A percentile compares a stretch with the other conserved stretches of the same genome.
These are phyloP conservation scores for Samsoniella hepiali DNA, from an alignment of 2,329 filamentous ascomycete species.

Conservation along the genomic window DNA sequence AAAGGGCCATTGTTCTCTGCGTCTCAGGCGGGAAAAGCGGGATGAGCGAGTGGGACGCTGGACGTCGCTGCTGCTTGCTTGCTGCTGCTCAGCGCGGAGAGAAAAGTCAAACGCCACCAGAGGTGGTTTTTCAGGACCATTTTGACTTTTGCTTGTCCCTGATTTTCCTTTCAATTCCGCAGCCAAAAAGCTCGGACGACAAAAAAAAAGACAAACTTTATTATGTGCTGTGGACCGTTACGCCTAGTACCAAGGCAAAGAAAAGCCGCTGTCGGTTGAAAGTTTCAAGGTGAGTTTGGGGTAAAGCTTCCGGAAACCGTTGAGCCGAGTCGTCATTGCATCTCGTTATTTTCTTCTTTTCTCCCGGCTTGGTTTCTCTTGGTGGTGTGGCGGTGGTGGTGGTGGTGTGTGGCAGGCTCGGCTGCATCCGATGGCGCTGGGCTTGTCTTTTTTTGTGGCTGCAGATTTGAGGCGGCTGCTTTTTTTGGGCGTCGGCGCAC, in stretches of 20 bases:
- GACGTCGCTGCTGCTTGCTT: neutral
- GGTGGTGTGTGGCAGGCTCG: neutral
- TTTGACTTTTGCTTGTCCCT: slow-evolving; percentile 2
- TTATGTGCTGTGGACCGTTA: neutral
- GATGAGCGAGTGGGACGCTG: neutral
- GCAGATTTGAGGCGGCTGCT: neutral
- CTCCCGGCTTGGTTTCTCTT: no score
- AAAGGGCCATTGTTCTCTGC: neutral
- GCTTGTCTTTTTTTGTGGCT: neutral
- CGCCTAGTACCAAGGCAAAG: no score
- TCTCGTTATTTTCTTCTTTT: neutral
- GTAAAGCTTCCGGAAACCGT: neutral
- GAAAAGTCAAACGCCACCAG: slow-evolving; percentile 9
- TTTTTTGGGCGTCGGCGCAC: no score
- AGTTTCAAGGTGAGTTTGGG: neutral
- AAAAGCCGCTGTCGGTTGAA: neutral
- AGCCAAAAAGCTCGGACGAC: slow-evolving; percentile 1
- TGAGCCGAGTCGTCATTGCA: neutral
- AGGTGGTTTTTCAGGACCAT: neutral
- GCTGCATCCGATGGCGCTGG: neutral
- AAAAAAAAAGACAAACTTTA: neutral
- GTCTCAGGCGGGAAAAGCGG: slow-evolving; percentile 1
- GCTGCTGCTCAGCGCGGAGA: slow-evolving; percentile 7
- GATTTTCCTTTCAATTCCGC: neutral
- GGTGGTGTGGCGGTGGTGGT: neutral